Percentiles rank a stretch among this genome's conserved stretches.
phyloP scores from a whole-genome alignment of 805 yeast genomes.

The Debaryomyces maramus region DNA sequence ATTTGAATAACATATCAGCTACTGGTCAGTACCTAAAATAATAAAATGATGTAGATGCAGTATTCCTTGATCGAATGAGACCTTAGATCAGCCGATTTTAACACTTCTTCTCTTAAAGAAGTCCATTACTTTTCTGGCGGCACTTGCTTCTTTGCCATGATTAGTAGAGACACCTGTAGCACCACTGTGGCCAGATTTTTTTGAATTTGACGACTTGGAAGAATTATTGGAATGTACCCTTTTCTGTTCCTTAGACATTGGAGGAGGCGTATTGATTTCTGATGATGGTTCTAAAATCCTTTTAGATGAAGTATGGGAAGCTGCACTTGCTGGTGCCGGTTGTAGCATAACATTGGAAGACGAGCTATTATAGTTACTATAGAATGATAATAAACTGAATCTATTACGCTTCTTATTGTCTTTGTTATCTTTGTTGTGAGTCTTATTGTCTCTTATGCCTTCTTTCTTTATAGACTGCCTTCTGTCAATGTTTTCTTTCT shows the following conservation, averaged over 20 bases:
- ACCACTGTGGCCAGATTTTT: conserved; percentile 24
- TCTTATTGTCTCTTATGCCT: conserved; percentile 4
- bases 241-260: conserved; percentile 19
- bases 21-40: not conserved
- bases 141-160: conserved; percentile 59
- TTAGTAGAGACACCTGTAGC: conserved; percentile 22
- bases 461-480: not conserved
- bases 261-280: conserved; percentile 23
- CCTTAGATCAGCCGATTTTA: conserved; percentile 20
- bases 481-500: conserved; percentile 2
- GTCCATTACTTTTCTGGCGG: conserved; percentile 77
- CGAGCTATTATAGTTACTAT: conserved; percentile 31
- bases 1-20: not conserved
- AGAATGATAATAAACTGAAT: conserved; percentile 45
- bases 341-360: conserved; percentile 8
- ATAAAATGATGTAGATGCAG: not conserved
- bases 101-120: conserved; percentile 67
- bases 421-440: conserved; percentile 21
- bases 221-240: conserved; percentile 27
- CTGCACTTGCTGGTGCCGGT: conserved; percentile 7
- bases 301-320: conserved; percentile 13
- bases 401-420: conserved; percentile 41
- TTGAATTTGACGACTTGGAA: conserved; percentile 22
- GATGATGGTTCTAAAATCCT: conserved; percentile 35
- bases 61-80: not conserved